Evolutionary conservation across 306 rosid species (phyloP).

Genomic region (Neltuma alba): DNA sequence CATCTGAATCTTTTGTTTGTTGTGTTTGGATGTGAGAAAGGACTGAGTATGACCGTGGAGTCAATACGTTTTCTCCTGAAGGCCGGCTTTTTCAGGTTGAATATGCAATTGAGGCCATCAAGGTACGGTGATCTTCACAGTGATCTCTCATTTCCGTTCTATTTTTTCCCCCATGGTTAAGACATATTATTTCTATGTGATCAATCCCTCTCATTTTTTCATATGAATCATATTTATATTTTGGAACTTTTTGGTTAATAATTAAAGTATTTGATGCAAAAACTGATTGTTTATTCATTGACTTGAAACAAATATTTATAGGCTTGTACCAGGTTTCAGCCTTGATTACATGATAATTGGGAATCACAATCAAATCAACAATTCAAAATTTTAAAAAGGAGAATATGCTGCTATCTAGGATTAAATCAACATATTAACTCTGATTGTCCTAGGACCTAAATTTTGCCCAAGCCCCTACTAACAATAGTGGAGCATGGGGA

Average conservation of each 20-base stretch:
- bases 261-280: no score
- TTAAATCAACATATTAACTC: no score
- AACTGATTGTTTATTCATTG: no score
- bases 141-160: background rate
- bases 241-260: background rate
- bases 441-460: no score
- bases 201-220: background rate
- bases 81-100: slow-evolving; percentile 98
- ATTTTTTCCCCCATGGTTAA: background rate
- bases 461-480: no score
- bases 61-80: slow-evolving; percentile 96
- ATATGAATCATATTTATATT: background rate
- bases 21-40: slow-evolving; percentile 41
- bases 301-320: no score
- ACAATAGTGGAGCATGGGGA: background rate
- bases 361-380: no score
- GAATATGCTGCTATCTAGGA: no score
- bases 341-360: no score
- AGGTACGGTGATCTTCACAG: slow-evolving; percentile 49
- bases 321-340: no score
- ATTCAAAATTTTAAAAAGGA: no score
- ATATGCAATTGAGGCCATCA: slow-evolving; percentile 97
- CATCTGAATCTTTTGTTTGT: slow-evolving; percentile 21
- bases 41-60: slow-evolving; percentile 99
- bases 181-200: background rate